These are phyloP conservation scores for Polygonum aviculare DNA, from an alignment of 148 eudicot genomes.

Conservation along the genomic window DNA sequence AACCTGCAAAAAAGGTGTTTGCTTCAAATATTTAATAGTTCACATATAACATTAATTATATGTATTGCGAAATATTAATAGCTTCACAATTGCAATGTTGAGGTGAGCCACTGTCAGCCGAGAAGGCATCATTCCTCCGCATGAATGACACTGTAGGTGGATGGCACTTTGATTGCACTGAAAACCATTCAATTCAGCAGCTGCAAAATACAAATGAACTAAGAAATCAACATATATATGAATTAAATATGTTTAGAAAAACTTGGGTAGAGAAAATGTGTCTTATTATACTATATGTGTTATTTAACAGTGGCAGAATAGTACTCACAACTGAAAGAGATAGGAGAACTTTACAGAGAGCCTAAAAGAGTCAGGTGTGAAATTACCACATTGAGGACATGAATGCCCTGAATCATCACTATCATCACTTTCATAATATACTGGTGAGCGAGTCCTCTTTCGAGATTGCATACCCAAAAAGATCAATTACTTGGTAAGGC, in stretches of 20 bases:
- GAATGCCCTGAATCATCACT: slow-evolving; percentile 28
- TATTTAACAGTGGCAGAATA: not conserved
- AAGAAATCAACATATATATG: not conserved
- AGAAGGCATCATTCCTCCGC: slow-evolving; percentile 97
- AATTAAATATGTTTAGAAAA: not conserved
- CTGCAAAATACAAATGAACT: slow-evolving; percentile 23
- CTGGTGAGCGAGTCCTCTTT: slow-evolving; percentile 51
- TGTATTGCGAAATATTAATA: too few species aligned
- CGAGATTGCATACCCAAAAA: too few species aligned
- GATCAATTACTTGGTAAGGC: too few species aligned
- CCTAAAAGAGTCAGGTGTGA: not conserved
- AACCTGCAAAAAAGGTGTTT: slow-evolving; percentile 34
- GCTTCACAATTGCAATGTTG: slow-evolving; percentile 80
- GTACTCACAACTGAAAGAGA: too few species aligned
- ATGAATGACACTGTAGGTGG: slow-evolving; percentile 82
- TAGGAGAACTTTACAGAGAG: not conserved
- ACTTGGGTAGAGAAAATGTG: not conserved
- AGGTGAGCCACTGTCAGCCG: slow-evolving; percentile 43
- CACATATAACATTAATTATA: too few species aligned
- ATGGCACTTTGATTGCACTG: slow-evolving; percentile 52
- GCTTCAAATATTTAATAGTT: not conserved
- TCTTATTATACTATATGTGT: not conserved
- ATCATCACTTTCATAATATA: slow-evolving; percentile 14
- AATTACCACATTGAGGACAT: slow-evolving; percentile 90
- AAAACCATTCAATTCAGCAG: slow-evolving; percentile 47